phyloP scores from a whole-genome alignment of 78 protist species.

The Acrasis kona region DNA sequence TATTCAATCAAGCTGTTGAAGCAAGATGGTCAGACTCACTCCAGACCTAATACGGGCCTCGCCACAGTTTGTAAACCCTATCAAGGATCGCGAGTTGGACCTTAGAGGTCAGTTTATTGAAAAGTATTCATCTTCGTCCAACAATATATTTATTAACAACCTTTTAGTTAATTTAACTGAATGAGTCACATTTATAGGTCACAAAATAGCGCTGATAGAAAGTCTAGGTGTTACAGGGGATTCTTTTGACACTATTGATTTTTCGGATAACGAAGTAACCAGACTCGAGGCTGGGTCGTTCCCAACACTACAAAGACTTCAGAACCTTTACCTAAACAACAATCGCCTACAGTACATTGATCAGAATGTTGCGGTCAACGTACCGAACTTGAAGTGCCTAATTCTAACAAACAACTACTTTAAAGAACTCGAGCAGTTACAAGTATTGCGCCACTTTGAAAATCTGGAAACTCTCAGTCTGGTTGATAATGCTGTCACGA shows the following conservation, averaged over 20 bases:
- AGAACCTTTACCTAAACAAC: neutral
- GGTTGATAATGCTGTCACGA: neutral
- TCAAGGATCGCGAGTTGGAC: neutral
- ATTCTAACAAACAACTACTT: neutral
- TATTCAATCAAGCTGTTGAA: too few relatives aligned
- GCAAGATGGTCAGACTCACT: too few relatives aligned
- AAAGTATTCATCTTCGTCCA: too few relatives aligned
- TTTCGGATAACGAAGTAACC: neutral
- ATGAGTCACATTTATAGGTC: too few relatives aligned
- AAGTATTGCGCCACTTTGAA: neutral
- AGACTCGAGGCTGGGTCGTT: neutral
- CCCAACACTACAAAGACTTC: neutral
- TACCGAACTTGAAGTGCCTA: neutral
- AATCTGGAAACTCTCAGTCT: neutral
- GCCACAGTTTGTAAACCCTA: slow-evolving; percentile 5
- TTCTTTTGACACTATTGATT: neutral
- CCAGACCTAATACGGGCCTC: neutral
- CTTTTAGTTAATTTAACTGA: too few relatives aligned
- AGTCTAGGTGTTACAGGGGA: slow-evolving; percentile 7
- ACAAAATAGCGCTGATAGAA: neutral
- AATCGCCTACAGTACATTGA: neutral
- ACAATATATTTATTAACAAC: too few relatives aligned
- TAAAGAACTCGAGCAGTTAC: neutral
- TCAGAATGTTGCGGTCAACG: neutral
- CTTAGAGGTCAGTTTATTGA: too few relatives aligned